Evolutionary conservation across 148 eudicot species (phyloP), one percentile per base, ranked within the genome.

Genomic region (Dianthus caryophyllus): DNA sequence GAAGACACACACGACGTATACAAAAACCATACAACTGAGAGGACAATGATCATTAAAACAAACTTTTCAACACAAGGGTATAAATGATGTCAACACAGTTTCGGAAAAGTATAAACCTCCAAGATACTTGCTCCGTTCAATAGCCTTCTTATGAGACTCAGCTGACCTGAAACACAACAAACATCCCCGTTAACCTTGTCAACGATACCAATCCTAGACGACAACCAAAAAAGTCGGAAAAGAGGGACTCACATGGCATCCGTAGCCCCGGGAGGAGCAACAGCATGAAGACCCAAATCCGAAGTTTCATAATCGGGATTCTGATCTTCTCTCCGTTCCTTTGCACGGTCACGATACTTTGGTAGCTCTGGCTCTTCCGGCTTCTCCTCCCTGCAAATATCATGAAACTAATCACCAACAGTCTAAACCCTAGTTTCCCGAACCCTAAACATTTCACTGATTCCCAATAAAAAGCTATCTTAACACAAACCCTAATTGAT

Each of bases 91-190:
- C n/a, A 47, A 43, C 9, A 51, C 65, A 16, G 31, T 43, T 22
- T 55, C 65, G 21, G 30, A 47, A 65, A 47, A 30, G 61, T 55
- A 69, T 75, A 43, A 75, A 93, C 98, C 98, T 89, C 98, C 98
- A 80, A 93, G 98, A 72, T 93, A 93, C 78, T 93, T 93, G 84
- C 98, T 93, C 90, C 89, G 89, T 84, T 93, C 98, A 52, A 93
- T 93, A 36, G 98, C 91, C 57, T 89, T 69, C 90, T 88, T 93
- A 62, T 89, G 88, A 3, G 89, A 88, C 60, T 93, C 98, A 51
- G 95, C 91, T 31, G 91, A 71, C 76, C 98, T 93, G 53, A 68
- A 67, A 68, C 49, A 38, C 58, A 22, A 22, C 31, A 39, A 22
- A 69, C 24, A 27, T 2, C 53, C 1, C n/a, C 12, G 14, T 62